Evolutionary conservation across 1,284 basidiomycete species (phyloP), one percentile per base, ranked within the genome.

Genomic region (Xerocomus amazonicus): DNA sequence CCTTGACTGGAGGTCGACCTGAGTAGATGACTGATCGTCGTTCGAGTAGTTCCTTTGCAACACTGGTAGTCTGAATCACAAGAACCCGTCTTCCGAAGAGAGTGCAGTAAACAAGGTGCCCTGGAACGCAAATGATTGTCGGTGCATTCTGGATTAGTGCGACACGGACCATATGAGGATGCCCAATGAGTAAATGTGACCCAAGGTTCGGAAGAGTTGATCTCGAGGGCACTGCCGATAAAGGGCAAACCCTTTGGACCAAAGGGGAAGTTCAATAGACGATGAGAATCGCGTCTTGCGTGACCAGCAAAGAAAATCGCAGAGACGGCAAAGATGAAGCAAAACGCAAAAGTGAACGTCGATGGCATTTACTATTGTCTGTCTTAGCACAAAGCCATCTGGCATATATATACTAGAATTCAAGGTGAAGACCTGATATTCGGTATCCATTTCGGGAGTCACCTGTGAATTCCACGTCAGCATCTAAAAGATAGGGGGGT

Each of bases 1-100:
- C 45, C 47, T 29, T 58, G 14, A 68, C 55, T 27, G 51, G 67
- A 4, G 70, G 70, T 10, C 70, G 58, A 44, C 66, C 70, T 1
- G 70, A 66, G 36, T 71, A 73, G 34, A 63, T 47, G 17, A 39
- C 51, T 6, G 69, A 66, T 14, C 70, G 63, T 42, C 65, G 67
- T 17, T 69, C 65, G 3, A 73, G 58, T 1, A 72, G 51, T 35
- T 61, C 61, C 40, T 59, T 65, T 2, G 71, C 72, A 14, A 60
- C 51, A 41, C 61, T 59, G 14, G 45, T 43, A 23, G 65, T 65
- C 44, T 70, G 68, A 31, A 72, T 50, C 40, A 73, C 17, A 19
- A 70, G 39, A 27, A 65, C 53, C 26, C 51, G 47, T 17, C 52
- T 53, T 6, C 64, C 62, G 2, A 68, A 55, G 36, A 65, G 48